Evolutionary conservation across 2,329 filamentous ascomycete species (phyloP), one percentile per base, ranked within the genome.

Genomic region (Pestalotiopsis sp.): DNA sequence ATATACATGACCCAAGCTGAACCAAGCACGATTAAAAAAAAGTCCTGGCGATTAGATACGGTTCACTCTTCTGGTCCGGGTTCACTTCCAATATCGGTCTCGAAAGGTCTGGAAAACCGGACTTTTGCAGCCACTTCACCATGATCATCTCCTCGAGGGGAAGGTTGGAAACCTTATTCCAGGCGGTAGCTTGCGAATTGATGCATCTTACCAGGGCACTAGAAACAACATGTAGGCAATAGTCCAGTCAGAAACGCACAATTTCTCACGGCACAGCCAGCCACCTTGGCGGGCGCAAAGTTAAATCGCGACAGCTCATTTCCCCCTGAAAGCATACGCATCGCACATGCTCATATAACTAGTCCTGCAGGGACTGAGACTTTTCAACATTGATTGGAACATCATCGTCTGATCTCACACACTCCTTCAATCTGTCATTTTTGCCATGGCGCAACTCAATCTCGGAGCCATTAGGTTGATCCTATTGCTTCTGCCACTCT

Each of bases 281-380:
- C 59, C 59, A 36, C 27, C 36, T 36, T 41, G 36, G 59, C 59
- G 59, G 59, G 4, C 38, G 11, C 27, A 61, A 61, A 61, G 59
- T 6, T 36, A 61, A 40, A 61, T 40, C 31, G 59, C 27, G 38
- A 20, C 36, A 61, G 13, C 31, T 61, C 59, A 61, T 61, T 40
- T 61, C 27, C 59, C 59, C 59, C 59, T 61, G 59, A 40, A 61
- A 61, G 31, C 31, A 17, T 61, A 61, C 20, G n/a, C 17, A 12
- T 5, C 25, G 7, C 31, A 36, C 11, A 27, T 36, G 27, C 9
- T 14, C 14, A 61, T n/a, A 61, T 61, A 61, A 36, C 7, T 38
- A 61, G 31, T 59, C 13, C 23, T 27, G 12, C 27, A 59, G 20
- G 23, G 57, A 59, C 23, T 59, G 27, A 59, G 23, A 59, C 57